Percentiles rank a stretch among this genome's conserved stretches.
Conservation (phyloP, 306 rosid species). For the Oemleria cerasiformis region DNA sequence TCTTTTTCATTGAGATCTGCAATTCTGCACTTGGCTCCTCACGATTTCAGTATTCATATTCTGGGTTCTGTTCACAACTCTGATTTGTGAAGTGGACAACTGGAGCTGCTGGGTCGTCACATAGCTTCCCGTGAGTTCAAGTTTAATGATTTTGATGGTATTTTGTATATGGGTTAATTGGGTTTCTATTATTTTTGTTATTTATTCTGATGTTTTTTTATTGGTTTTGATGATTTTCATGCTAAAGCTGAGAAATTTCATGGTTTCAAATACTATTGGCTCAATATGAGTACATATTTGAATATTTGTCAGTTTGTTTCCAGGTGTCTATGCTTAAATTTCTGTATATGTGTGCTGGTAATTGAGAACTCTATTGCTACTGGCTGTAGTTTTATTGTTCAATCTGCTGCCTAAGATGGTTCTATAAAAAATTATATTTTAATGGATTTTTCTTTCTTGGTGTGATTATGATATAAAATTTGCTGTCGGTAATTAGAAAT, state of each 20-base stretch:
- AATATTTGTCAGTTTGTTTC: background rate
- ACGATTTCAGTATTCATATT: slow-evolving; percentile 22
- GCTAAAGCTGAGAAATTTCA: background rate
- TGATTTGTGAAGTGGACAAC: slow-evolving; percentile 3
- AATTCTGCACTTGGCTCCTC: slow-evolving; percentile 22
- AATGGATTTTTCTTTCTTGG: too few species aligned
- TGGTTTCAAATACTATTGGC: background rate
- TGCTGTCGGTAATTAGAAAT: too few species aligned
- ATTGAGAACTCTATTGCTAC: slow-evolving; percentile 5
- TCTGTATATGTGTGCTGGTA: slow-evolving; percentile 2
- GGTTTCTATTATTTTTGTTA: slow-evolving; percentile 6
- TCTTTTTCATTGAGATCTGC: slow-evolving; percentile 41
- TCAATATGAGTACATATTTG: background rate
- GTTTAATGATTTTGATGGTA: background rate
- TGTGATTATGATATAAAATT: too few species aligned
- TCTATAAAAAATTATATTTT: too few species aligned
- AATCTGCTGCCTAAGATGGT: too few species aligned
- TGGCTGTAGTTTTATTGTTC: background rate
- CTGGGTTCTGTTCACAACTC: slow-evolving; percentile 18
- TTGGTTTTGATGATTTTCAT: slow-evolving; percentile 6
- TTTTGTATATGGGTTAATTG: slow-evolving; percentile 22
- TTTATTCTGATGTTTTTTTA: slow-evolving; percentile 11
- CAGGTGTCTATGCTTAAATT: background rate
- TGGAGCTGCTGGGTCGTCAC: background rate
- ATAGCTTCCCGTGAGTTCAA: slow-evolving; percentile 23